Percentiles rank a stretch among this genome's conserved stretches.
Conservation (phyloP, 2,329 filamentous ascomycete genomes). For the Xylariomycetidae sp. region DNA sequence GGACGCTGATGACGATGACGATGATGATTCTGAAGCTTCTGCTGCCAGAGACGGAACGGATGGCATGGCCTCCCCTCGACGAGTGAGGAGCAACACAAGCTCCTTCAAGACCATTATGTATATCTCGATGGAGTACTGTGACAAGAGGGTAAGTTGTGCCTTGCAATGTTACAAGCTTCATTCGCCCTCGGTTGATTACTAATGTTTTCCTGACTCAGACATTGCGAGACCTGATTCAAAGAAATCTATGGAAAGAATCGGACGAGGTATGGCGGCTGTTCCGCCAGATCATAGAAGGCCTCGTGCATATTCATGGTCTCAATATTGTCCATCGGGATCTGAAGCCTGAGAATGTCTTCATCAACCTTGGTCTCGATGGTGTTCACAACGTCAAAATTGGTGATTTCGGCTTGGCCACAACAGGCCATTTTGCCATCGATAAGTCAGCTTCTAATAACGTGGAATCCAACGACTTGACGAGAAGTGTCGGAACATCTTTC, state of each 20-base stretch:
- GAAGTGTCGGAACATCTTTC: slow-evolving; percentile 71
- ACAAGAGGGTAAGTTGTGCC: slow-evolving; percentile 62
- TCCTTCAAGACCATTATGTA: slow-evolving; percentile 73
- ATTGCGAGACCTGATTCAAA: slow-evolving; percentile 78
- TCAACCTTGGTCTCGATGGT: slow-evolving; percentile 63
- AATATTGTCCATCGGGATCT: slow-evolving; percentile 94
- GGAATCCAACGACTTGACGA: slow-evolving; percentile 62
- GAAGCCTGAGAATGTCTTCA: slow-evolving; percentile 97
- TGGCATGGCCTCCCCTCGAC: slow-evolving; percentile 17
- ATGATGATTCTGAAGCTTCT: slow-evolving; percentile 30
- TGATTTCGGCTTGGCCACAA: slow-evolving; percentile 92
- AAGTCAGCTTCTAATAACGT: slow-evolving; percentile 38
- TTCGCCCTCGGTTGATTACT: too few species aligned
- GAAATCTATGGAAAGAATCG: slow-evolving; percentile 66
- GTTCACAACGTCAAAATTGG: slow-evolving; percentile 91
- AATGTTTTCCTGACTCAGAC: too few species aligned
- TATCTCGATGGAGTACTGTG: slow-evolving; percentile 99
- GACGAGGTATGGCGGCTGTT: slow-evolving; percentile 87
- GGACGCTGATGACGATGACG: slow-evolving; percentile 33
- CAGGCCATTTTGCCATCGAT: slow-evolving; percentile 68
- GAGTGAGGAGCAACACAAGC: slow-evolving; percentile 36
- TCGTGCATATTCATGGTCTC: slow-evolving; percentile 83
- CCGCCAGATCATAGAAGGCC: slow-evolving; percentile 82
- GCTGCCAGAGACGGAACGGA: slow-evolving; percentile 13
- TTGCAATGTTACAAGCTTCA: not conserved